phyloP scores from a whole-genome alignment of 116 monocot species.

The Dioscorea cayenensis region DNA sequence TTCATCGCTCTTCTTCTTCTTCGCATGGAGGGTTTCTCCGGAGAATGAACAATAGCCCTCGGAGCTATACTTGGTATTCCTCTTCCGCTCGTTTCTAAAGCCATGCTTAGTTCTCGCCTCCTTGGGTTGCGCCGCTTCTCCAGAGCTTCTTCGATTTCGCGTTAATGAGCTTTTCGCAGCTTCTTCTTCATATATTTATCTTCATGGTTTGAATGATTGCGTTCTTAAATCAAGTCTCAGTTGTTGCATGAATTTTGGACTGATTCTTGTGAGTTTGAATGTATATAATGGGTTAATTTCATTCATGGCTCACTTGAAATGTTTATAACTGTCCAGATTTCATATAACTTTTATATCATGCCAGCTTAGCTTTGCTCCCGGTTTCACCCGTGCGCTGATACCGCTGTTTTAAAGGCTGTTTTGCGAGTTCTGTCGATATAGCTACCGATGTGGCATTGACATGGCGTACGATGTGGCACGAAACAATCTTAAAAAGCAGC shows the following conservation, averaged over 20 bases:
- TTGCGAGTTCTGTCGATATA: too few species aligned
- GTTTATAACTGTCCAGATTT: too few species aligned
- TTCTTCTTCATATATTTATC: not conserved
- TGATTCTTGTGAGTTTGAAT: not conserved
- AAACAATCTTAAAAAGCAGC: too few species aligned
- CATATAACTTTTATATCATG: too few species aligned
- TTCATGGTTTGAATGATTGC: not conserved
- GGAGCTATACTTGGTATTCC: not conserved
- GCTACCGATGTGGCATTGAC: too few species aligned
- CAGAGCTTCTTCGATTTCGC: not conserved
- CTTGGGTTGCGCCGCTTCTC: constrained; percentile 1
- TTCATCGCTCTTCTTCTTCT: not conserved
- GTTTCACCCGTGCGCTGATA: too few species aligned
- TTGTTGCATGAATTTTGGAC: not conserved
- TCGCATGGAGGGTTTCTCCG: not conserved
- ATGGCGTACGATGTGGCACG: too few species aligned
- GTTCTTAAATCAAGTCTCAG: too few species aligned
- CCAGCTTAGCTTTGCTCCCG: too few species aligned
- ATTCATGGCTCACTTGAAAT: too few species aligned
- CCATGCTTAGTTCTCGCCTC: constrained; percentile 7
- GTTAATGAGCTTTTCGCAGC: not conserved
- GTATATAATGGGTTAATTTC: too few species aligned
- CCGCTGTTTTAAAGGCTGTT: too few species aligned
- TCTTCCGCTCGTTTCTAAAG: not conserved
- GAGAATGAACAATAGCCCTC: not conserved